Percentiles rank a stretch among this genome's conserved stretches.
phyloP scores from a whole-genome alignment of 768 basidiomycete genomes.

The Ramaria rubella region DNA sequence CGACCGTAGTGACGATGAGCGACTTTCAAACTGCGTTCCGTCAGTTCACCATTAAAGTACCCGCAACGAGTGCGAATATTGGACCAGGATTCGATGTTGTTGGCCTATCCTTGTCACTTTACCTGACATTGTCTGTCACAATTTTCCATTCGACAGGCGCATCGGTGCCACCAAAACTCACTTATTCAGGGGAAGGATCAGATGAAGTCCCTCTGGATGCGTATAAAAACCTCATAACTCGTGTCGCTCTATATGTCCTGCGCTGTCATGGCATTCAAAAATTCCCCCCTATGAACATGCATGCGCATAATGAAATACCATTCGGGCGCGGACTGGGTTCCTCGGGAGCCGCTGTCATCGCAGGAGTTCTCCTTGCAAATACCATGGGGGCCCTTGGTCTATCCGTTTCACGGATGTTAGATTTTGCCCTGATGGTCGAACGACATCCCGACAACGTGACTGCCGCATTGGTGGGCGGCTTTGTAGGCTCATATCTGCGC shows the following conservation, averaged over 20 bases:
- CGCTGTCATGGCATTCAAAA: conserved; percentile 71
- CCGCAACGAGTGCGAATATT: conserved; percentile 98
- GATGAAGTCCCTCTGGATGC: conserved; percentile 87
- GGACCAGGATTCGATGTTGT: conserved; percentile 99
- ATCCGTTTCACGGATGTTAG: conserved; percentile 66
- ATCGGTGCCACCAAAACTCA: conserved; percentile 49
- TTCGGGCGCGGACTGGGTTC: conserved; percentile 97
- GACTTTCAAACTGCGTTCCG: neutral
- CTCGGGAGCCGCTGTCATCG: conserved; percentile 98
- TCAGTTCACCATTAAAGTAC: conserved; percentile 68
- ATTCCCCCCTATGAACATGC: conserved; percentile 76
- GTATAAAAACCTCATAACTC: conserved; percentile 95
- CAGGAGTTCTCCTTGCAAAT: conserved; percentile 86
- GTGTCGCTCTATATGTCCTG: conserved; percentile 96
- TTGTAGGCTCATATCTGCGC: conserved; percentile 91
- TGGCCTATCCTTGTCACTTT: conserved; percentile 89
- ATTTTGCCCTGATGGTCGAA: conserved; percentile 98
- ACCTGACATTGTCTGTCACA: conserved; percentile 68
- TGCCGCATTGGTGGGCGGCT: conserved; percentile 92
- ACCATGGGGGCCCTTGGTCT: conserved; percentile 72
- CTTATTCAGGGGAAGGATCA: conserved; percentile 85
- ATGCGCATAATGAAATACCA: conserved; percentile 88
- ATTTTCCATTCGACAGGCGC: conserved; percentile 25
- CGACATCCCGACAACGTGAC: conserved; percentile 99
- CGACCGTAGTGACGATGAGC: neutral